phyloP scores from a whole-genome alignment of 352 stramenopile genomes.

The Globisporangium paddicum region DNA sequence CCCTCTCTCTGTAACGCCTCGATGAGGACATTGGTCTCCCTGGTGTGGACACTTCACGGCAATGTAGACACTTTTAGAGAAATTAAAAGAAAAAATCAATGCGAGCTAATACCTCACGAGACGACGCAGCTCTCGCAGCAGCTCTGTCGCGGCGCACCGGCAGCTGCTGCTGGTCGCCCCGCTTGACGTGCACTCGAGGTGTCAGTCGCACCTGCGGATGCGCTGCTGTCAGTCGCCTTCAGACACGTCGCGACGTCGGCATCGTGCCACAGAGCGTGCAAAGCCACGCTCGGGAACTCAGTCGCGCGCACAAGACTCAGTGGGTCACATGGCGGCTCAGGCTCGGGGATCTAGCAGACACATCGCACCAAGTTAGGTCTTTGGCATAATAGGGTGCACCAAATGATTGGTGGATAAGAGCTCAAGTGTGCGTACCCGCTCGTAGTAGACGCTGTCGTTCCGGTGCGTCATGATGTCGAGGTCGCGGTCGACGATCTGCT shows the following conservation, averaged over 20 bases:
- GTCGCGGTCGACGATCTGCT: constrained; percentile 63
- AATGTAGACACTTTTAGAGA: too few species aligned
- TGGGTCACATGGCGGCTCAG: constrained; percentile 28
- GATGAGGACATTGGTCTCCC: too few species aligned
- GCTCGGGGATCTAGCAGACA: constrained; percentile 35
- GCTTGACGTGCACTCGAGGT: background rate
- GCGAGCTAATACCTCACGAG: constrained; percentile 24
- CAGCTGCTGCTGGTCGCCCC: background rate
- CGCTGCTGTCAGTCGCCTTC: constrained; percentile 15
- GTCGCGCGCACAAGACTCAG: constrained; percentile 51
- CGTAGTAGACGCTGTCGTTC: constrained; percentile 70
- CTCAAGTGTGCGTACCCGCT: constrained; percentile 27
- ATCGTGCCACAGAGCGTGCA: constrained; percentile 46
- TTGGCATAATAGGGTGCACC: background rate
- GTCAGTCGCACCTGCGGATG: background rate
- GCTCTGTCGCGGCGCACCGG: constrained; percentile 12
- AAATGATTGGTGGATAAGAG: background rate
- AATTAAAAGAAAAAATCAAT: too few species aligned
- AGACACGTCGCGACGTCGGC: constrained; percentile 43
- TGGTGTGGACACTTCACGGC: too few species aligned
- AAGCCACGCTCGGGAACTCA: constrained; percentile 23
- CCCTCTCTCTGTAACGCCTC: too few species aligned
- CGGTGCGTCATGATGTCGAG: constrained; percentile 63
- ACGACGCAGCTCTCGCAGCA: constrained; percentile 44
- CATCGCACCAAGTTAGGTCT: background rate